Evolutionary conservation across 129 eudicot genomes (phyloP).

Genomic region (Rutidosis leptorrhynchoides): DNA sequence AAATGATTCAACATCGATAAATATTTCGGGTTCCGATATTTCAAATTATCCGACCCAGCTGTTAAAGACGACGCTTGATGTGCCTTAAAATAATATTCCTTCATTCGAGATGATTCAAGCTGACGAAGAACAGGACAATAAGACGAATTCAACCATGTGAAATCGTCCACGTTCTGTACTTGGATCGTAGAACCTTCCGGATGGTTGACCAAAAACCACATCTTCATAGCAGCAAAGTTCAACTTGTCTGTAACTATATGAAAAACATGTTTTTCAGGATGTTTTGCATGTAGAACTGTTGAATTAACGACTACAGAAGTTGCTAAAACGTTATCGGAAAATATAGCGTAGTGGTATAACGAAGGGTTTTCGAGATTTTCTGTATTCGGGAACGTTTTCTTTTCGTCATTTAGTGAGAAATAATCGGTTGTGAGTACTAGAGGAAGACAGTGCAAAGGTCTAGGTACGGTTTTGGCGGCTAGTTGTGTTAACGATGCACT

Average conservation of each 20-base stretch:
- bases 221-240: slow-evolving; percentile 94
- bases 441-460: slow-evolving; percentile 88
- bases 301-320: slow-evolving; percentile 94
- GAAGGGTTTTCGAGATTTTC: slow-evolving; percentile 70
- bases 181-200: slow-evolving; percentile 63
- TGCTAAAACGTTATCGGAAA: slow-evolving; percentile 96
- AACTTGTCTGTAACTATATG: slow-evolving; percentile 95
- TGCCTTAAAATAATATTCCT: slow-evolving; percentile 89
- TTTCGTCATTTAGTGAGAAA: slow-evolving; percentile 43
- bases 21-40: slow-evolving; percentile 95
- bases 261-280: slow-evolving; percentile 90
- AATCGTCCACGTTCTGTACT: slow-evolving; percentile 84
- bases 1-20: slow-evolving; percentile 93
- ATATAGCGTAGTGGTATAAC: slow-evolving; percentile 85
- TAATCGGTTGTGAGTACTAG: slow-evolving; percentile 73
- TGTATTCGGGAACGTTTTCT: slow-evolving; percentile 46
- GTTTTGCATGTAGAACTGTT: slow-evolving; percentile 76
- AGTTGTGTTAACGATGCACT: slow-evolving; percentile 90
- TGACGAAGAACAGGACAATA: slow-evolving; percentile 93
- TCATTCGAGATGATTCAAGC: slow-evolving; percentile 91
- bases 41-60: slow-evolving; percentile 80
- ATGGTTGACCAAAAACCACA: slow-evolving; percentile 93
- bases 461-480: slow-evolving; percentile 96
- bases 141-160: slow-evolving; percentile 87
- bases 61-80: slow-evolving; percentile 62